Percentiles rank a stretch among this genome's conserved stretches.
Evolutionary conservation across 345 rosid genomes (phyloP).

Genomic region (Acer negundo): DNA sequence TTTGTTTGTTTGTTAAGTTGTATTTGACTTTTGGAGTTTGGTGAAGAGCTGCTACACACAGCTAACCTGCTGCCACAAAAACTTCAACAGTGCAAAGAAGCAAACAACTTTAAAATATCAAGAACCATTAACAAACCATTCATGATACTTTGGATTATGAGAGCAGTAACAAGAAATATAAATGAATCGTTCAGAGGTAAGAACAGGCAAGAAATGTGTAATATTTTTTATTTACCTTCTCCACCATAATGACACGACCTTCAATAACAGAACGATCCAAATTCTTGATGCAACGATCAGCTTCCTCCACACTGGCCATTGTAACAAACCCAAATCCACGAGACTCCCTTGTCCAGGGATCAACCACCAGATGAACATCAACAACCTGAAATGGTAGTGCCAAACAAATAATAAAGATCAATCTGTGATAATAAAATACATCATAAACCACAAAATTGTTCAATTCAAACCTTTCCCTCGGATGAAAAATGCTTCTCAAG

Average conservation of each 20-base stretch:
- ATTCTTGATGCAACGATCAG: constrained; percentile 74
- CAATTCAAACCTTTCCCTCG: constrained; percentile 65
- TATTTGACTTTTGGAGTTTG: constrained; percentile 56
- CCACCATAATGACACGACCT: constrained; percentile 86
- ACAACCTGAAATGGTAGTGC: constrained; percentile 44
- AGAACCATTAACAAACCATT: constrained; percentile 28
- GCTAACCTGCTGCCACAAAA: constrained; percentile 95
- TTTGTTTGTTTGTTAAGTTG: constrained; percentile 76
- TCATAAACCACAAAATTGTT: not conserved
- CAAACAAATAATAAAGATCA: too few species aligned
- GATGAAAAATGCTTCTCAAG: constrained; percentile 71
- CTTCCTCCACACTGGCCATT: constrained; percentile 64
- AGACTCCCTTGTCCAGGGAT: constrained; percentile 92
- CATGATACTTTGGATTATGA: not conserved
- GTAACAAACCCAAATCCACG: constrained; percentile 97
- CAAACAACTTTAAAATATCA: constrained; percentile 64
- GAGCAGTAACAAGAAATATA: not conserved
- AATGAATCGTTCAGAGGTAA: not conserved
- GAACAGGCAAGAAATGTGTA: not conserved
- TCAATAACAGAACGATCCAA: constrained; percentile 72
- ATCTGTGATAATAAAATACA: not conserved
- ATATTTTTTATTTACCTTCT: constrained; percentile 61
- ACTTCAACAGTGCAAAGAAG: constrained; percentile 74
- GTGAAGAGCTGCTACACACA: constrained; percentile 94
- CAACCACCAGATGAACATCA: constrained; percentile 90